Conservation (phyloP, 2,329 filamentous ascomycete genomes). For the Dothidotthia symphoricarpi region DNA sequence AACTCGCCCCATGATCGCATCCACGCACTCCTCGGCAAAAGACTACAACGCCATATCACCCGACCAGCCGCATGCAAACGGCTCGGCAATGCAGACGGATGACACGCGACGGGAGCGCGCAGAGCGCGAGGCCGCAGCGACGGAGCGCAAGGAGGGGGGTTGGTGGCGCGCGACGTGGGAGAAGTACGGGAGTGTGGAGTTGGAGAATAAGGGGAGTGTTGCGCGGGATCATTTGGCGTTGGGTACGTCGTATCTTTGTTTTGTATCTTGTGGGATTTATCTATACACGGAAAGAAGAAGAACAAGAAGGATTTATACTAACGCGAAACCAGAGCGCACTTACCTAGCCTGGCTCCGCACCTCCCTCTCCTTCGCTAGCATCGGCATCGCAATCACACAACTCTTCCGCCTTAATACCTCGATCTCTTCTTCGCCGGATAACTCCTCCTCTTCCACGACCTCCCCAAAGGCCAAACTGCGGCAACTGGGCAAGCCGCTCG, state of each 20-base stretch:
- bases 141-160: constrained; percentile 24
- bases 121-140: constrained; percentile 22
- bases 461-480: constrained; percentile 22
- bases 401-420: constrained; percentile 79
- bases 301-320: not conserved
- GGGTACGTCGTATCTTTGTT: constrained; percentile 51
- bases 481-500: constrained; percentile 45
- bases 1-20: constrained; percentile 24
- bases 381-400: constrained; percentile 80
- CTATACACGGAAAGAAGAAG: no score
- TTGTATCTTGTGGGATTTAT: not conserved
- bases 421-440: constrained; percentile 34
- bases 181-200: constrained; percentile 66
- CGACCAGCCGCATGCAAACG: constrained; percentile 3
- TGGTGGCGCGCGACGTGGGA: constrained; percentile 59
- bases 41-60: constrained; percentile 31
- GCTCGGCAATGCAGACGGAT: constrained; percentile 2
- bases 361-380: constrained; percentile 75
- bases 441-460: constrained; percentile 8
- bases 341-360: constrained; percentile 85
- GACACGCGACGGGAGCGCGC: constrained; percentile 13
- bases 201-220: constrained; percentile 84
- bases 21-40: constrained; percentile 1
- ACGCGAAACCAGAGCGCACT: constrained; percentile 62
- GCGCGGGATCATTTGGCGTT: constrained; percentile 79